These are phyloP conservation scores for Entrophospora sp. DNA, from an alignment of 192 early-diverging fungal species.

Conservation along the genomic window DNA sequence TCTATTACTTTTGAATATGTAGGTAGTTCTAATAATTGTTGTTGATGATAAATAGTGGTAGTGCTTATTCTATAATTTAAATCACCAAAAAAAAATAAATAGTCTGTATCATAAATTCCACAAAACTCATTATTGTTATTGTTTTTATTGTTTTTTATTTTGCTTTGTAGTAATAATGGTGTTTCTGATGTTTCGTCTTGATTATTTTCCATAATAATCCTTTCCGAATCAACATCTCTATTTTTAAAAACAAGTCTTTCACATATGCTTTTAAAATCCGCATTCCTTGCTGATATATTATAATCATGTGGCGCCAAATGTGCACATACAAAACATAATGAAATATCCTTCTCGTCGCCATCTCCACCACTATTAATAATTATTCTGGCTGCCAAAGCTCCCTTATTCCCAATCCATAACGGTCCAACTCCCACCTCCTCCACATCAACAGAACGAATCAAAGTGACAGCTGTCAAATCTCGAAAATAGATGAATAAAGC, in stretches of 20 bases:
- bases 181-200: no score
- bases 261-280: slow-evolving; percentile 12
- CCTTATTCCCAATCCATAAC: slow-evolving; percentile 33
- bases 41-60: neutral
- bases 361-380: slow-evolving; percentile 3
- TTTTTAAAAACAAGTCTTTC: slow-evolving; percentile 11
- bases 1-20: no score
- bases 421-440: slow-evolving; percentile 26
- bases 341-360: neutral
- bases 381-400: slow-evolving; percentile 27
- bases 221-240: neutral
- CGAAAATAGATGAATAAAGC: slow-evolving; percentile 29
- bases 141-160: no score
- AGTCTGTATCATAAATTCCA: slow-evolving; percentile 21
- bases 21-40: no score
- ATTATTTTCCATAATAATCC: no score
- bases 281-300: slow-evolving; percentile 14
- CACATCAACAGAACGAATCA: slow-evolving; percentile 22
- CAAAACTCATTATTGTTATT: neutral
- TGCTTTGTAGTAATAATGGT: no score
- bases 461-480: slow-evolving; percentile 23
- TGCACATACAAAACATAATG: slow-evolving; percentile 19
- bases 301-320: slow-evolving; percentile 24
- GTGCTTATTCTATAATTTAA: slow-evolving; percentile 21
- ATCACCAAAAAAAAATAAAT: slow-evolving; percentile 24